Conservation (phyloP, 2,329 filamentous ascomycete genomes). For the Juglanconis oblonga region DNA sequence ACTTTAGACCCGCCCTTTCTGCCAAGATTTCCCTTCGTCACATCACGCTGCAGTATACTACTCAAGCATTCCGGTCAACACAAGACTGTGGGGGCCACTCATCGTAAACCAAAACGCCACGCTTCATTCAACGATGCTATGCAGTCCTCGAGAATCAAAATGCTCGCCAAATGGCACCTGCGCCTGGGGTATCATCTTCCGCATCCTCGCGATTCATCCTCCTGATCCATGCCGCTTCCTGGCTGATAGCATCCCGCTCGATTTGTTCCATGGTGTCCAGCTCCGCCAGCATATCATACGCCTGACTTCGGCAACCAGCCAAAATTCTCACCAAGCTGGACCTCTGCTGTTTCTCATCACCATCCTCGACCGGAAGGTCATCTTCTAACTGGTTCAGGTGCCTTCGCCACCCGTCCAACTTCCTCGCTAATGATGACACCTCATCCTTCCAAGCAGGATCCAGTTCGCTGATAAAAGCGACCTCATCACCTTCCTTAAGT, state of each 20-base stretch:
- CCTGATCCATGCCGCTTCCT: constrained; percentile 59
- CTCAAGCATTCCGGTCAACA: no score
- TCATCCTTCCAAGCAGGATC: constrained; percentile 59
- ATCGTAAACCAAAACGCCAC: no score
- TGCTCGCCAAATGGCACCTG: constrained; percentile 48
- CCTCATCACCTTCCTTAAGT: constrained; percentile 26
- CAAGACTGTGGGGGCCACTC: no score
- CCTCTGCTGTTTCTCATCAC: constrained; percentile 22
- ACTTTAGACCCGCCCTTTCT: no score
- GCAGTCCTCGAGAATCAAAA: constrained; percentile 21
- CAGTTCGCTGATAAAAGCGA: constrained; percentile 53
- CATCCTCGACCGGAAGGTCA: constrained; percentile 13
- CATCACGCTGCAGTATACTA: no score
- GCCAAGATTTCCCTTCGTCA: no score
- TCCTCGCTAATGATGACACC: constrained; percentile 47
- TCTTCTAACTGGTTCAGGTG: constrained; percentile 44
- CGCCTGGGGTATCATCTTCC: constrained; percentile 28
- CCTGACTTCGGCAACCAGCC: constrained; percentile 43
- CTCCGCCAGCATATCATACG: constrained; percentile 61
- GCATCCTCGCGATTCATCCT: constrained; percentile 44
- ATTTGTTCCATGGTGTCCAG: constrained; percentile 60
- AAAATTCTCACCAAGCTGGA: constrained; percentile 48
- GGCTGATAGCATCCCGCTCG: constrained; percentile 52
- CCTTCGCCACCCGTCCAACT: constrained; percentile 52
- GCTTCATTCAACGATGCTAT: background rate